Percentiles rank a stretch among this genome's conserved stretches.
Evolutionary conservation across 495 filamentous ascomycete species (phyloP).

Genomic region (Hyaloscypha hepaticicola): DNA sequence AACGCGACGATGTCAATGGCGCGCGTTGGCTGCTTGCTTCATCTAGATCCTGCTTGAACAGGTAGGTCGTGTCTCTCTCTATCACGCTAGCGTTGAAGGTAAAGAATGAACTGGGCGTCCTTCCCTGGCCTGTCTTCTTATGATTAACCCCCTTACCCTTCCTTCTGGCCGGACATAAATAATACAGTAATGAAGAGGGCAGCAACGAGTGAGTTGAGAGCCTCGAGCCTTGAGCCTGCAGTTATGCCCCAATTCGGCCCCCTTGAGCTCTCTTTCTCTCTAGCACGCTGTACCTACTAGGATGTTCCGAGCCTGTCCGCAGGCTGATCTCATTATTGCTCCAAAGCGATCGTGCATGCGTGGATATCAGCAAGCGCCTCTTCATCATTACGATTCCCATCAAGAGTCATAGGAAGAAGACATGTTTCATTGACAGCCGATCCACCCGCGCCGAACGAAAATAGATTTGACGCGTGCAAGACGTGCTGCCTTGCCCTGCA

Average conservation of each 20-base stretch:
- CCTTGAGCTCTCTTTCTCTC: neutral
- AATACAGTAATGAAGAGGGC: neutral
- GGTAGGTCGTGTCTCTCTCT: neutral
- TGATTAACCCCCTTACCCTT: no score
- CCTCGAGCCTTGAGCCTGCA: neutral
- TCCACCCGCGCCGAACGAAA: neutral
- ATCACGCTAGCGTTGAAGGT: no score
- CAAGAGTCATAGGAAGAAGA: neutral
- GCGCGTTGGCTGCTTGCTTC: neutral
- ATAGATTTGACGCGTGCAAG: slow-evolving; percentile 9
- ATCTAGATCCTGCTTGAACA: no score
- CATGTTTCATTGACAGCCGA: slow-evolving; percentile 5
- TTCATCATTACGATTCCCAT: slow-evolving; percentile 17
- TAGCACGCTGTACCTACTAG: slow-evolving; percentile 18
- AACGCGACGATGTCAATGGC: neutral
- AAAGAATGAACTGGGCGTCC: neutral
- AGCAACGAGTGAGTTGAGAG: neutral
- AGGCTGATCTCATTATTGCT: slow-evolving; percentile 11
- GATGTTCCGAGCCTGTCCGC: slow-evolving; percentile 9
- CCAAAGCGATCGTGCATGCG: slow-evolving; percentile 7
- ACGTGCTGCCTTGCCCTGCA: no score
- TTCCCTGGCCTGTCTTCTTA: no score
- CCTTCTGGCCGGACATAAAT: no score
- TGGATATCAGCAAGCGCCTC: slow-evolving; percentile 7
- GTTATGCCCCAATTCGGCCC: slow-evolving; percentile 3